Evolutionary conservation across 2,329 filamentous ascomycete genomes (phyloP), one percentile per base, ranked within the genome.

Genomic region (Alternaria atra): DNA sequence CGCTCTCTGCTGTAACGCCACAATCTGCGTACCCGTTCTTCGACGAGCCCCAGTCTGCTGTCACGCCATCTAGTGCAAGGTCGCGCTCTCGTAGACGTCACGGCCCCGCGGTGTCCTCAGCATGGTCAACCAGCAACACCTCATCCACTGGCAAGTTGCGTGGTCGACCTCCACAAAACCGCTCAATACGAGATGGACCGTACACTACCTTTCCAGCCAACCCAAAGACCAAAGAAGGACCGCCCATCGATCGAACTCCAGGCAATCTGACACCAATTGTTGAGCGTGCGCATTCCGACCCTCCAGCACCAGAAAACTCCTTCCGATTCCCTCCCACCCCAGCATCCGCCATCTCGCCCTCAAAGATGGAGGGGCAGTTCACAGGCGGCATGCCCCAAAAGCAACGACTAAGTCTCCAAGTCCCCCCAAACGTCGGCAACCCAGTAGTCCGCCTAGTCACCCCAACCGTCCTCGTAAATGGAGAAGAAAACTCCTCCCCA

Each of bases 31-130:
- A 81, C 53, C 79, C 82, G 6, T 82, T 82, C 51, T 82, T 83
- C 56, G 81, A 84, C 47, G 90, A 92, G 64, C 90, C 91, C 9
- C 88, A 85, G 50, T 93, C 92, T 1, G 91, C 91, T 4, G 83
- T 91, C n/a, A 91, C 90, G 4, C 88, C 90, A 1, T 87, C 86
- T 53, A 76, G 76, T 47, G 73, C 79, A 12, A 77, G 78, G 35
- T 89, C 84, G 64, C 78, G 86, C 60, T 78, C 83, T 6, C 78
- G 86, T 55, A 84, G 90, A 56, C 87, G 92, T 4, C 91, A 96
- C 75, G 93, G 93, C 0, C 91, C 93, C 0, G 93, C 92, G 6
- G 92, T 97, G 0, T 97, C 93, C 1, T 97, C 93, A 9, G 94
- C 94, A 1, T 97, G 94, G 94, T 88, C 90, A 56, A 88, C 88